Percentiles rank a stretch among this genome's conserved stretches.
Conservation (phyloP, 2,329 filamentous ascomycete genomes). For the Podosphaera fusca region DNA sequence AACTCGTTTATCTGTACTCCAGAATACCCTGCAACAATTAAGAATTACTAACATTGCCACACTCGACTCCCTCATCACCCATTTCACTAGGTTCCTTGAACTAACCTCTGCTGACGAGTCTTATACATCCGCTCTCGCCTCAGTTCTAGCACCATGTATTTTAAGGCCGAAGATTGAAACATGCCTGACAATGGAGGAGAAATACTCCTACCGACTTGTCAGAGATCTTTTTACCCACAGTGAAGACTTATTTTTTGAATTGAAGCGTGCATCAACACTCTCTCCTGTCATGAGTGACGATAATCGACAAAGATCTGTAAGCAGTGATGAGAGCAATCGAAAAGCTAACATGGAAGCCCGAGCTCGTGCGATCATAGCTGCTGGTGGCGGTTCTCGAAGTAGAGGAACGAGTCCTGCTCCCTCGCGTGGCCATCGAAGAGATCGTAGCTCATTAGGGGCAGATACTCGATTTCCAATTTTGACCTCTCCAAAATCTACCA, state of each 20-base stretch:
- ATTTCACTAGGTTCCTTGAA: constrained; percentile 91
- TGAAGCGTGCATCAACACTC: constrained; percentile 68
- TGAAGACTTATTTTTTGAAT: constrained; percentile 79
- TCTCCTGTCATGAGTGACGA: constrained; percentile 38
- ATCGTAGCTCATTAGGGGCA: constrained; percentile 50
- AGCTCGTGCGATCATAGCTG: constrained; percentile 50
- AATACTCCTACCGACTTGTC: constrained; percentile 72
- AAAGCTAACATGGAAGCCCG: constrained; percentile 87
- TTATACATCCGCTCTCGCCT: constrained; percentile 55
- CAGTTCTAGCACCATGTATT: constrained; percentile 59
- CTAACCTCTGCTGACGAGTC: constrained; percentile 84
- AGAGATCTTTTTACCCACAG: constrained; percentile 87
- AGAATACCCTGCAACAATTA: constrained; percentile 86
- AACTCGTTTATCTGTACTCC: constrained; percentile 68
- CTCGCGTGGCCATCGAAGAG: constrained; percentile 44
- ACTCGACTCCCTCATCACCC: constrained; percentile 93
- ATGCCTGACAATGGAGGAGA: constrained; percentile 85
- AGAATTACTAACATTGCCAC: constrained; percentile 94
- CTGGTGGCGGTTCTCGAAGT: constrained; percentile 31
- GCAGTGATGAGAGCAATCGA: constrained; percentile 86
- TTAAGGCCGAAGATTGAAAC: constrained; percentile 71
- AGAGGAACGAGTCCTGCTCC: constrained; percentile 54
- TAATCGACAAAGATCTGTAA: constrained; percentile 56
- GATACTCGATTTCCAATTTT: constrained; percentile 71
- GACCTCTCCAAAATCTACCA: constrained; percentile 27